These are phyloP conservation scores for Trichoderma sp. DNA, from an alignment of 2,329 filamentous ascomycete genomes.

Conservation along the genomic window DNA sequence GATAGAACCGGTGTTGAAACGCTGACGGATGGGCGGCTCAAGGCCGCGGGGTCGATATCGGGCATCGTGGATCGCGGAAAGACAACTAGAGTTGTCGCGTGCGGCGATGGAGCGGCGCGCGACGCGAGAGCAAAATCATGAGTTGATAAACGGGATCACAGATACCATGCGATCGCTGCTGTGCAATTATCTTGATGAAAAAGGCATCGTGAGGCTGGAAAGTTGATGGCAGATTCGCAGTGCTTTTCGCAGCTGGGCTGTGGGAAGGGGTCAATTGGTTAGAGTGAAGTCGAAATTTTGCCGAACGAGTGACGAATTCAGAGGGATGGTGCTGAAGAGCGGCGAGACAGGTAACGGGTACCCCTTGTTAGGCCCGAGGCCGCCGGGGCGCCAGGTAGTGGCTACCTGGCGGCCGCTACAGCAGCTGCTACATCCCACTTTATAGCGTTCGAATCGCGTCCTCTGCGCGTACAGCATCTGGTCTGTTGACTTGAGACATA, in stretches of 20 bases:
- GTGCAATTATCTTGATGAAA: constrained; percentile 46
- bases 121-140: constrained; percentile 45
- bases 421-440: constrained; percentile 20
- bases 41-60: constrained; percentile 69
- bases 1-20: constrained; percentile 61
- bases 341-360: constrained; percentile 30
- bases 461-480: constrained; percentile 2
- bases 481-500: constrained; percentile 1
- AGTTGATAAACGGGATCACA: constrained; percentile 42
- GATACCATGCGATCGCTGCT: constrained; percentile 45
- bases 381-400: not conserved
- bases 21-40: constrained; percentile 62
- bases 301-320: constrained; percentile 22
- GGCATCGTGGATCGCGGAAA: constrained; percentile 52
- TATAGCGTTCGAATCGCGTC: not conserved
- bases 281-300: constrained; percentile 41
- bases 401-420: constrained; percentile 6
- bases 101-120: constrained; percentile 49
- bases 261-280: constrained; percentile 33
- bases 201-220: constrained; percentile 42
- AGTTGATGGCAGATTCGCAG: constrained; percentile 42
- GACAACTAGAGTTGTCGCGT: constrained; percentile 46
- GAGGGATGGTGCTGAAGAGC: constrained; percentile 25
- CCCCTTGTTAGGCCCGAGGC: not conserved
- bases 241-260: constrained; percentile 25